Conservation (phyloP, 768 basidiomycete species). For the Termitomyces bulborhizus region DNA sequence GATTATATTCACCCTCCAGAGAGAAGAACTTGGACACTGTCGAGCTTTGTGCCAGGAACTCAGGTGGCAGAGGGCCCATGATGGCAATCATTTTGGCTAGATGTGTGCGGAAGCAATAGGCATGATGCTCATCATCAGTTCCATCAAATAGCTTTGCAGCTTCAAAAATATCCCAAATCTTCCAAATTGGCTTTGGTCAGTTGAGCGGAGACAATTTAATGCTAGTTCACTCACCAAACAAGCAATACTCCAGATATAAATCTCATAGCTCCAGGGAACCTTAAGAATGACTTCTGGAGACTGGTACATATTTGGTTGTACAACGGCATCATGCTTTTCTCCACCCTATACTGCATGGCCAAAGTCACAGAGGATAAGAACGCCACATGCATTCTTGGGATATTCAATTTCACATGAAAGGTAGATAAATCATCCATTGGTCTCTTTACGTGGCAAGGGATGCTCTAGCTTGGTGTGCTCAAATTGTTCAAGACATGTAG, state of each 20-base stretch:
- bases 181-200: background rate
- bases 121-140: background rate
- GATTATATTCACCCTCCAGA: background rate
- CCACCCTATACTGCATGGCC: constrained; percentile 14
- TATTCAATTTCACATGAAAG: constrained; percentile 2
- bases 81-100: constrained; percentile 5
- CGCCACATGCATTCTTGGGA: constrained; percentile 1
- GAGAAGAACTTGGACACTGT: background rate
- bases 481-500: background rate
- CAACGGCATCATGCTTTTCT: constrained; percentile 3
- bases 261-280: constrained; percentile 17
- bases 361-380: constrained; percentile 17
- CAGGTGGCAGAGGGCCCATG: constrained; percentile 1
- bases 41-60: background rate
- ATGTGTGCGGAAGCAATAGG: background rate
- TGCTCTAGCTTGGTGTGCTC: constrained; percentile 9
- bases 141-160: background rate
- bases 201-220: background rate
- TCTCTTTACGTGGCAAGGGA: constrained; percentile 13
- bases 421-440: constrained; percentile 10
- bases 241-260: constrained; percentile 27
- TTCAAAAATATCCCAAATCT: constrained; percentile 4
- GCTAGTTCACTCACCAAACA: constrained; percentile 15
- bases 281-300: constrained; percentile 23
- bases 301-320: constrained; percentile 15